Evolutionary conservation across 2,329 filamentous ascomycete species (phyloP).

Genomic region (Aspergillus melleus): DNA sequence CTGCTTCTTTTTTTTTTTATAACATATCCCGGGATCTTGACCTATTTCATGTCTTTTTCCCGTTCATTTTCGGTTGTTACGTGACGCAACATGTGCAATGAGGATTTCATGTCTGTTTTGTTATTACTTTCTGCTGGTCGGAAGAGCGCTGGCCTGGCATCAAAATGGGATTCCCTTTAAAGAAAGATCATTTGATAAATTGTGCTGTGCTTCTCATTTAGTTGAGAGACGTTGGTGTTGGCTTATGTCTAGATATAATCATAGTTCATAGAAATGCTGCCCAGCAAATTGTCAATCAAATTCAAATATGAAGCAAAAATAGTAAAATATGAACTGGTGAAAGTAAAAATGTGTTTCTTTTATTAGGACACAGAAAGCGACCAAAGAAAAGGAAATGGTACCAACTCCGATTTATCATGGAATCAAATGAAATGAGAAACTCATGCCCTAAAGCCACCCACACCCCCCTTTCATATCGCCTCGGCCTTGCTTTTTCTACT

Average conservation of each 20-base stretch:
- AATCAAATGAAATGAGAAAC: constrained; percentile 38
- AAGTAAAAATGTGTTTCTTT: constrained; percentile 28
- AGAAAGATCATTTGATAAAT: constrained; percentile 1
- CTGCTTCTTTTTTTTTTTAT: constrained; percentile 19
- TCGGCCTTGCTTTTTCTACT: constrained; percentile 24
- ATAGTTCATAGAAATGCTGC: constrained; percentile 2
- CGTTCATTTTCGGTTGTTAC: constrained; percentile 18
- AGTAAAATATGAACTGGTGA: constrained; percentile 5
- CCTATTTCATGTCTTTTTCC: not conserved
- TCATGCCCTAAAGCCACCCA: constrained; percentile 32
- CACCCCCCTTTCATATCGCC: constrained; percentile 30
- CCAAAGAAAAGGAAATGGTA: constrained; percentile 32
- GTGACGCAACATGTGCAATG: constrained; percentile 16
- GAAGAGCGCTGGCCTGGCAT: constrained; percentile 36
- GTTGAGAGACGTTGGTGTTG: not conserved
- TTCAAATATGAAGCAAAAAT: constrained; percentile 2
- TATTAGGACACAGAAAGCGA: constrained; percentile 35
- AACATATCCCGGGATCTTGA: constrained; percentile 23
- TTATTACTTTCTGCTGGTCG: constrained; percentile 28
- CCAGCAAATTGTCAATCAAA: constrained; percentile 2
- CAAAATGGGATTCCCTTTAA: constrained; percentile 19
- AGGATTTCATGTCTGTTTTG: constrained; percentile 13
- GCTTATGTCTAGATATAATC: not conserved
- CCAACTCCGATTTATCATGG: constrained; percentile 43
- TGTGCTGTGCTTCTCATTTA: constrained; percentile 1